Base-by-base conservation (phyloP, 75 land plant species). In the Sequoiadendron giganteum region DNA sequence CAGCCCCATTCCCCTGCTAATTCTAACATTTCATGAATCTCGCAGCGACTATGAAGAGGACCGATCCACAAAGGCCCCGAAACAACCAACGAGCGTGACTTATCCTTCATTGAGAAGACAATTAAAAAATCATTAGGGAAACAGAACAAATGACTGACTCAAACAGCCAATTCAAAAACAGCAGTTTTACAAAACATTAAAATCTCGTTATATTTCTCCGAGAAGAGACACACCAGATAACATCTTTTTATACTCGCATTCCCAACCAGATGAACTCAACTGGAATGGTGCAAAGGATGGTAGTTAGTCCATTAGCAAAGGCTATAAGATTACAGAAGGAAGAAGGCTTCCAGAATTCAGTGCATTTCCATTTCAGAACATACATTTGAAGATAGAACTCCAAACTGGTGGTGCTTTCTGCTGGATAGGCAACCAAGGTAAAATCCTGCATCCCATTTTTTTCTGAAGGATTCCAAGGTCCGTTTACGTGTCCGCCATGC, bases 21-120 rank as follows among this genome's bases (percentile, higher is more conserved):
- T 48, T 89, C 87, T 45, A 91, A 87, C 95, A 98, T 95, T 48
- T 95, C 92, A 58, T 72, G 61, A 1, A 98, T 56, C 88, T 90
- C 94, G 32, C 55, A 65, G 21, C 89, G 76, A 84, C 88, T 88
- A 43, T 98, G 99, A 68, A 98, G 94, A 80, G 99, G 99, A 76
- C 99, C 99, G 85, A 93, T 98, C 99, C 99, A 98, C 16, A 98
- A 89, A 42, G 99, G 99, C 19, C 99, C 99, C n/a, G 97, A 95
- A 39, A 97, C 92, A 79, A 92, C 90, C 65, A 96, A 61, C 32
- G 95, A 93, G 42, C 85, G 70, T 28, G 93, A 89, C 93, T 95
- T 95, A 83, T 52, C 43, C 85, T 58, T 85, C 86, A 36, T 54
- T 16, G 38, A 85, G 32, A 85, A 85, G 70, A 43, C 21, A 87